These are phyloP conservation scores for Salix arbutifolia DNA, from an alignment of 345 rosid species.

Conservation along the genomic window DNA sequence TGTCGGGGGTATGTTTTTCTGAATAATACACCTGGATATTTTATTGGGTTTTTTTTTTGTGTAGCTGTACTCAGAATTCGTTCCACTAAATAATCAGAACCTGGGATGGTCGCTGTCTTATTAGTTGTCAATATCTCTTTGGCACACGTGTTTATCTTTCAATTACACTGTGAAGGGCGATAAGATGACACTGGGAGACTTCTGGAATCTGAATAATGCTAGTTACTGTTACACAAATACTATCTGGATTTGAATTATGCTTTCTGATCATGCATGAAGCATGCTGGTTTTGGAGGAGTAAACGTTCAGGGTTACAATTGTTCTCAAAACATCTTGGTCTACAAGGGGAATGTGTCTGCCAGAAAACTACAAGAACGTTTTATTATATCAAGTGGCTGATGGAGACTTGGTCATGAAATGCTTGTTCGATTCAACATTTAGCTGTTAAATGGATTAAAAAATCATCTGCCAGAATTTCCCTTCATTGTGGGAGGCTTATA, in stretches of 20 bases:
- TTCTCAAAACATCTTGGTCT: neutral
- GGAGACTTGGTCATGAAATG: neutral
- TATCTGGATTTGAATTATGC: neutral
- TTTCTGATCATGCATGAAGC: neutral
- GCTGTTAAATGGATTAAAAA: neutral
- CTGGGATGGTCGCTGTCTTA: neutral
- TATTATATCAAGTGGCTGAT: neutral
- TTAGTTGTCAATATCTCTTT: neutral
- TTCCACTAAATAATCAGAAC: neutral
- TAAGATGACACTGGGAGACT: neutral
- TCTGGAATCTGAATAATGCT: neutral
- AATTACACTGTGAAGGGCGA: neutral
- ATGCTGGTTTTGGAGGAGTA: neutral
- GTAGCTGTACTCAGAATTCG: neutral
- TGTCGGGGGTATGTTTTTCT: slow-evolving; percentile 14
- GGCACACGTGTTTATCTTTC: neutral
- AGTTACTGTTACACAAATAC: too few species aligned
- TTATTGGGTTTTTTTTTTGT: neutral
- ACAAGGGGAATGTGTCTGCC: neutral
- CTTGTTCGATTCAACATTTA: neutral
- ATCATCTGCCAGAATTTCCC: neutral
- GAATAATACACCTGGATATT: slow-evolving; percentile 35
- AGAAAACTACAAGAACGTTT: neutral
- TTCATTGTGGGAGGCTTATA: neutral
- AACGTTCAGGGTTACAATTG: neutral